These are phyloP conservation scores for Sporothrix pallida DNA, from an alignment of 2,329 filamentous ascomycete species.

Conservation along the genomic window DNA sequence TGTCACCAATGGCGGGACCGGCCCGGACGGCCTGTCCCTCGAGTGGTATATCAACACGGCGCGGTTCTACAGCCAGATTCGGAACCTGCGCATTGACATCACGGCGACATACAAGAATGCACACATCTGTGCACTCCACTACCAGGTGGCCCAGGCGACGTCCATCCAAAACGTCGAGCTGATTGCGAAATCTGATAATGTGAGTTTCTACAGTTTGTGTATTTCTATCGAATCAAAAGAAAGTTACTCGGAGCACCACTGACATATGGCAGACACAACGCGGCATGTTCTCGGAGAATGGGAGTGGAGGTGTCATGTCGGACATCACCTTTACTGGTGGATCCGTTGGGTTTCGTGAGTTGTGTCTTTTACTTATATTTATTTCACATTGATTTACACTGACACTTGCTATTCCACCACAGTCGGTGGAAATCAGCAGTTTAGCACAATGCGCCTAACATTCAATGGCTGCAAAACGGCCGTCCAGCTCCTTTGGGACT, in stretches of 20 bases:
- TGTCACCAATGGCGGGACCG: neutral
- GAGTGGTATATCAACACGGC: neutral
- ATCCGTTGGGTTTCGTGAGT: slow-evolving; percentile 56
- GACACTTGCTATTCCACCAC: too few relatives aligned
- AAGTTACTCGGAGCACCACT: too few relatives aligned
- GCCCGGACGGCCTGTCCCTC: neutral
- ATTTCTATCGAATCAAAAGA: too few relatives aligned
- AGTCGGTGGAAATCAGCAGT: slow-evolving; percentile 37
- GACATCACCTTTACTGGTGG: slow-evolving; percentile 54
- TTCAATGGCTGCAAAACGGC: slow-evolving; percentile 33
- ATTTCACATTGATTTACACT: too few relatives aligned
- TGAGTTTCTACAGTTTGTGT: too few relatives aligned
- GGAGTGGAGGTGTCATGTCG: neutral
- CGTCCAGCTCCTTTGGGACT: slow-evolving; percentile 34
- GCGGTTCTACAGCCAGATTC: neutral
- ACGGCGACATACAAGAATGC: neutral
- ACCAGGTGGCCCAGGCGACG: neutral
- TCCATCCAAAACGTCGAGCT: neutral
- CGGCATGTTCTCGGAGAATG: neutral
- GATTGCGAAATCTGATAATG: neutral
- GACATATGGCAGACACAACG: neutral
- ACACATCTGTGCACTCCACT: neutral
- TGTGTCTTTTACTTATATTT: too few relatives aligned
- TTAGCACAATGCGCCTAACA: slow-evolving; percentile 34
- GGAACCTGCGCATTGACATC: neutral